phyloP scores from a whole-genome alignment of 805 yeast genomes.

The Kodamaea kakaduensis region DNA sequence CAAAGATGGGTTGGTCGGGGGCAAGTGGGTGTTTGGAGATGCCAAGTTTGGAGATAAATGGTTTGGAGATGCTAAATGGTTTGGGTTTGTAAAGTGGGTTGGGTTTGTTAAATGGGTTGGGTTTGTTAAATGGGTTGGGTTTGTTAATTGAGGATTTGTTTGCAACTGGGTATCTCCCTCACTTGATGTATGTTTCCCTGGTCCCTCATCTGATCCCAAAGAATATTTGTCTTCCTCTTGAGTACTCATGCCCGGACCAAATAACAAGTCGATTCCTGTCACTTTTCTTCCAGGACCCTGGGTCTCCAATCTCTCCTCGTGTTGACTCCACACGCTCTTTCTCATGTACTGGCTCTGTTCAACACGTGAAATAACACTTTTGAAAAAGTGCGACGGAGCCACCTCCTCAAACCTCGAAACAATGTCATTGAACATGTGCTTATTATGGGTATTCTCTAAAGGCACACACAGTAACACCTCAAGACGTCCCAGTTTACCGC shows the following conservation, averaged over 20 bases:
- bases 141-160: too few species aligned
- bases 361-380: constrained; percentile 4
- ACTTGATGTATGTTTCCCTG: too few species aligned
- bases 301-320: background rate
- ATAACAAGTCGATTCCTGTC: constrained; percentile 6
- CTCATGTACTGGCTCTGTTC: constrained; percentile 5
- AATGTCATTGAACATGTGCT: constrained; percentile 2
- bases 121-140: too few species aligned
- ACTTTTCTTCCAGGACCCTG: background rate
- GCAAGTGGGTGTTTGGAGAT: background rate
- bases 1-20: background rate
- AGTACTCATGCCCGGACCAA: background rate
- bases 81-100: too few species aligned
- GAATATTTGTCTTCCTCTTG: background rate
- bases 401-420: constrained; percentile 1
- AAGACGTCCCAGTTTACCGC: constrained; percentile 1
- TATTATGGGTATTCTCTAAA: constrained; percentile 1
- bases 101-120: too few species aligned
- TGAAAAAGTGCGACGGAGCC: constrained; percentile 1
- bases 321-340: constrained; percentile 3
- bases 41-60: too few species aligned
- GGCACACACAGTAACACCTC: constrained; percentile 6
- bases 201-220: too few species aligned
- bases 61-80: too few species aligned
- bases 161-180: too few species aligned